phyloP scores from a whole-genome alignment of 305 asterid genomes.

The Petunia hybrid region DNA sequence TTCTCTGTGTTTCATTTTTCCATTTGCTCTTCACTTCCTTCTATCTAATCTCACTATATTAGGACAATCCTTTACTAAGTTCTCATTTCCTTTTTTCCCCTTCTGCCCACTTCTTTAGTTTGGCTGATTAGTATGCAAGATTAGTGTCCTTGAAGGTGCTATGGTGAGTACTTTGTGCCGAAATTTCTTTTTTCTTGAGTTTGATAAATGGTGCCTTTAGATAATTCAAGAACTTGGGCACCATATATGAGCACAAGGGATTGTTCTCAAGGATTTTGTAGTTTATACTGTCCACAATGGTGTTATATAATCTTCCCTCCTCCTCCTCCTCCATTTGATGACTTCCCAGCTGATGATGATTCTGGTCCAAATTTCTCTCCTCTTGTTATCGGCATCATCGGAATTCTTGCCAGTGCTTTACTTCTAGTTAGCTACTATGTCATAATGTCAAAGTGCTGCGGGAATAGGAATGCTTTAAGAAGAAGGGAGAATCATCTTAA shows the following conservation, averaged over 20 bases:
- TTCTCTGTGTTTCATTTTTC: slow-evolving; percentile 15
- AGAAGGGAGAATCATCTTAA: slow-evolving; percentile 31
- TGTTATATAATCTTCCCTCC: slow-evolving; percentile 57
- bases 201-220: slow-evolving; percentile 38
- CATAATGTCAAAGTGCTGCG: slow-evolving; percentile 45
- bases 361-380: slow-evolving; percentile 47
- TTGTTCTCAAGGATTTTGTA: slow-evolving; percentile 62
- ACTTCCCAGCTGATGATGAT: slow-evolving; percentile 36
- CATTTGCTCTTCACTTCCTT: slow-evolving; percentile 13
- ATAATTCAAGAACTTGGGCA: slow-evolving; percentile 50
- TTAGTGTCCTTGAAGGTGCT: slow-evolving; percentile 14
- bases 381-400: slow-evolving; percentile 41
- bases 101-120: background rate
- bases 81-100: background rate
- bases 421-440: slow-evolving; percentile 47
- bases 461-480: slow-evolving; percentile 38
- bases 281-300: slow-evolving; percentile 64
- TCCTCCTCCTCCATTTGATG: slow-evolving; percentile 49
- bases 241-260: slow-evolving; percentile 55
- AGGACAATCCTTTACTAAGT: background rate
- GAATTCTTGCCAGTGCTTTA: slow-evolving; percentile 43
- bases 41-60: background rate
- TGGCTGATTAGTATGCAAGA: slow-evolving; percentile 6
- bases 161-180: background rate
- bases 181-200: slow-evolving; percentile 19